These are phyloP conservation scores for Oryza meyeriana DNA, from an alignment of 176 grass and related monocot species.

Conservation along the genomic window DNA sequence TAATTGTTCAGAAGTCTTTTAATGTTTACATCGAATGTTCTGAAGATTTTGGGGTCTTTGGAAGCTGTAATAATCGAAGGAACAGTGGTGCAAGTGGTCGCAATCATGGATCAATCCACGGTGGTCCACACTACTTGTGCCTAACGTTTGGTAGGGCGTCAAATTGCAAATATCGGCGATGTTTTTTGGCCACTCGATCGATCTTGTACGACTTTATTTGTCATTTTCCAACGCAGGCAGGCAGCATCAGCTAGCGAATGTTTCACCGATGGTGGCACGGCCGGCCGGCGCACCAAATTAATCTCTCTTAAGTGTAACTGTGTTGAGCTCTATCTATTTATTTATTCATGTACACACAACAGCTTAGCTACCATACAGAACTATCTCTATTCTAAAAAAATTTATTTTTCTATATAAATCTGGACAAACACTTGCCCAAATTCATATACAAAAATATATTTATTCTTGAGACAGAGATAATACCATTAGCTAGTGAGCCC, in stretches of 20 bases:
- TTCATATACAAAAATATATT: too few species aligned
- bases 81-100: background rate
- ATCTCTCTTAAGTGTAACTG: too few species aligned
- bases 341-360: too few species aligned
- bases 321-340: too few species aligned
- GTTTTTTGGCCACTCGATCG: background rate
- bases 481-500: too few species aligned
- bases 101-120: background rate
- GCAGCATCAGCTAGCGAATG: background rate
- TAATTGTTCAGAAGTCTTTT: background rate
- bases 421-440: too few species aligned
- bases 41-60: background rate
- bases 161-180: background rate
- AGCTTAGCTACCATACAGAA: too few species aligned
- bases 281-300: too few species aligned
- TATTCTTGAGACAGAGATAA: too few species aligned
- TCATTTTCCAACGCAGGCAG: background rate
- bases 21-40: background rate
- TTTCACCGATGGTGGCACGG: background rate
- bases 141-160: conserved; percentile 21
- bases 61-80: background rate
- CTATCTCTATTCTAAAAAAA: too few species aligned
- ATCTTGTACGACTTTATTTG: background rate
- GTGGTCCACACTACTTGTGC: background rate
- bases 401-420: too few species aligned